Base-by-base conservation (phyloP, 345 rosid genomes). In the Sonneratia caseolaris region DNA sequence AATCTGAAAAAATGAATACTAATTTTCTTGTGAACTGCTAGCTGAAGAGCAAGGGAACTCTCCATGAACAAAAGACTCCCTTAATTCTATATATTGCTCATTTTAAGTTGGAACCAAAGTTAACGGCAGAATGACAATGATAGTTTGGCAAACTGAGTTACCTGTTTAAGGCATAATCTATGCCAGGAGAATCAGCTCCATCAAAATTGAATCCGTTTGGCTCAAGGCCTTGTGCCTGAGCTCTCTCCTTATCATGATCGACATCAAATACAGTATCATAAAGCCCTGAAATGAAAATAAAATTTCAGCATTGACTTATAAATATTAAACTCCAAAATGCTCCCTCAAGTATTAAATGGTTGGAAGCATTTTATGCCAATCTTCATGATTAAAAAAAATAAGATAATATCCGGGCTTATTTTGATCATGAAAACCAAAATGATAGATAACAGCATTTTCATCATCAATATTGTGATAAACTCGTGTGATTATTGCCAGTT, bases 181-280 rank as follows among this genome's bases (percentile, higher is more conserved):
- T 86, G 40, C 97, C 96, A 69, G 84, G 84, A 75, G 77, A 66
- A 82, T 94, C 97, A 68, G 97, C 97, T 71, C 90, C 96, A 37
- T 91, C 97, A 64, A 94, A 94, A 79, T 43, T 90, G 71, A 87
- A 94, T 71, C 97, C 98, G 73, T 94, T 94, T n/a, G 98, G 87
- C 77, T 94, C 98, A 51, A 88, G 82, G 61, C 88, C 93, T 79
- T 86, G 88, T 57, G 87, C 88, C 80, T 84, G 67, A 36, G 98
- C 96, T 78, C 96, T 87, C 56, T 82, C 95, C 83, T 91, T 86
- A 72, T 91, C 97, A 37, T 91, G 83, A 76, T 90, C 98, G 10
- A 94, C 95, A 68, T 94, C 98, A 79, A 91, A 91, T 45, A 94
- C 98, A 0, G 97, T 90, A 77, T 94, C 98, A 16, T 79, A 87